Conservation (phyloP, 805 yeast species). For the Nakazawaea wyomingensis region DNA sequence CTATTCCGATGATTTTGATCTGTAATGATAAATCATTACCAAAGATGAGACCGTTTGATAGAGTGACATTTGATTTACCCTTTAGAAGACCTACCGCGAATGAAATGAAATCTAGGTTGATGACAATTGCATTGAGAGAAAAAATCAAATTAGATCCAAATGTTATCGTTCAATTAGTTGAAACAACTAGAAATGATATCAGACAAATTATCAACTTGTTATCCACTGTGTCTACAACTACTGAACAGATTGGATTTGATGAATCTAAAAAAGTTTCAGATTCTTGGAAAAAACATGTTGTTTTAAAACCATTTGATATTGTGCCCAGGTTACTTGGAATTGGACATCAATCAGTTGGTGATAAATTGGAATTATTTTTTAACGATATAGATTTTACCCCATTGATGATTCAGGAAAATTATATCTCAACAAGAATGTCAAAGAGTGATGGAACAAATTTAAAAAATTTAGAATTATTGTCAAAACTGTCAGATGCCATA, state of each 20-base stretch:
- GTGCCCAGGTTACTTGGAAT: conserved; percentile 62
- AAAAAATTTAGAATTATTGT: conserved; percentile 56
- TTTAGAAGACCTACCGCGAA: conserved; percentile 86
- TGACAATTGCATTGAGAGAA: conserved; percentile 89
- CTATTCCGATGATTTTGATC: conserved; percentile 85
- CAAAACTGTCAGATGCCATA: conserved; percentile 80
- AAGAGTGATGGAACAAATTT: conserved; percentile 31
- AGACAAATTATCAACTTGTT: conserved; percentile 89
- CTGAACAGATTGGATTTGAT: conserved; percentile 54
- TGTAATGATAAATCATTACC: conserved; percentile 92
- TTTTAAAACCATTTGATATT: conserved; percentile 89
- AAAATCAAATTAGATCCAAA: conserved; percentile 73
- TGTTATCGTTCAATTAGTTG: conserved; percentile 77
- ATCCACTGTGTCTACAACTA: conserved; percentile 77
- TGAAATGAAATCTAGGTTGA: conserved; percentile 74
- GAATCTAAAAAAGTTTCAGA: conserved; percentile 57
- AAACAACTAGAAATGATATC: conserved; percentile 84
- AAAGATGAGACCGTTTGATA: conserved; percentile 94
- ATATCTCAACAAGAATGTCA: conserved; percentile 60
- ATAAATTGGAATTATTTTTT: conserved; percentile 83
- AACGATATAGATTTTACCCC: conserved; percentile 95
- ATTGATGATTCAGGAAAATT: conserved; percentile 93
- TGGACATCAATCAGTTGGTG: conserved; percentile 61
- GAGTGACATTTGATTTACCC: conserved; percentile 69
- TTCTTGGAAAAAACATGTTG: conserved; percentile 86